Evolutionary conservation across 805 yeast genomes (phyloP).

Genomic region (Ogataea pini): DNA sequence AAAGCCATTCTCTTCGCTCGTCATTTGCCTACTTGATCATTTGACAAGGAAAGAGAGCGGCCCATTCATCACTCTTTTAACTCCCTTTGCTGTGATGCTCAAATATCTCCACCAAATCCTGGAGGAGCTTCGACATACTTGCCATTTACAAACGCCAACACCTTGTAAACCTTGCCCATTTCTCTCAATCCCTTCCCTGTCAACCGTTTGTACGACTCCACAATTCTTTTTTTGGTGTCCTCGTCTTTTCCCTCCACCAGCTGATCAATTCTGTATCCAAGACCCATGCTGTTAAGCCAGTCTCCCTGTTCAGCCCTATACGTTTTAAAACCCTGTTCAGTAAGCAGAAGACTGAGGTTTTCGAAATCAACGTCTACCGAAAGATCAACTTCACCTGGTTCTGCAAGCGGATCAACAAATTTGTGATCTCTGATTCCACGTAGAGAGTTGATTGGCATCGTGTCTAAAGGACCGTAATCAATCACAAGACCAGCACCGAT

Average conservation of each 20-base stretch:
- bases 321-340: constrained; percentile 24
- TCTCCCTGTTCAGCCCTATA: constrained; percentile 63
- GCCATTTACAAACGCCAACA: constrained; percentile 49
- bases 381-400: constrained; percentile 78
- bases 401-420: constrained; percentile 71
- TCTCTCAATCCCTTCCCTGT: constrained; percentile 58
- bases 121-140: constrained; percentile 50
- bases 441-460: constrained; percentile 69
- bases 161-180: constrained; percentile 81
- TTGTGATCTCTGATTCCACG: constrained; percentile 74
- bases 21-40: no score
- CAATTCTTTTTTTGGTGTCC: constrained; percentile 49
- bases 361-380: constrained; percentile 83
- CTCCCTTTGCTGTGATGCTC: no score
- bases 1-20: no score
- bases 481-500: constrained; percentile 68
- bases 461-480: constrained; percentile 69
- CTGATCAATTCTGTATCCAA: constrained; percentile 67
- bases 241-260: constrained; percentile 49
- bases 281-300: constrained; percentile 75
- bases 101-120: constrained; percentile 49
- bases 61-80: no score
- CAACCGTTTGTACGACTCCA: constrained; percentile 59
- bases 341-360: constrained; percentile 46
- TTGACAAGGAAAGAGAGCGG: no score